Percentiles rank a stretch among this genome's conserved stretches.
phyloP scores from a whole-genome alignment of 768 basidiomycete genomes.

The Aureoboletus auriporus region DNA sequence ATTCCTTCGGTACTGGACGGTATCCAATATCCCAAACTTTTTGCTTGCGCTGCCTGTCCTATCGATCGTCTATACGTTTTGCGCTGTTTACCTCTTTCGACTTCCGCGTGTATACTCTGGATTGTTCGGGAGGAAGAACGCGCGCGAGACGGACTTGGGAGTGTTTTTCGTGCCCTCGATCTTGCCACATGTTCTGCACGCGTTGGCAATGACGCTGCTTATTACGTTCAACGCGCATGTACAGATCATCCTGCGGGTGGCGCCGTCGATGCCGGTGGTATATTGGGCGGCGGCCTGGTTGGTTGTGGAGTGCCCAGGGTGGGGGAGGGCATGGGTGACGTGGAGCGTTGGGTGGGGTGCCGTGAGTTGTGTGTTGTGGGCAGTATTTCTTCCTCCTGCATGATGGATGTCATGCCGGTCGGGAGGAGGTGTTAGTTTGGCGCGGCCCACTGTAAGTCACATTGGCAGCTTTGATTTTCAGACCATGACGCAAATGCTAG shows the following conservation, averaged over 20 bases:
- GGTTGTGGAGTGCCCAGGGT: slow-evolving; percentile 42
- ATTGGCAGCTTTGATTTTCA: too few relatives aligned
- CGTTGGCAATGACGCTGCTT: slow-evolving; percentile 54
- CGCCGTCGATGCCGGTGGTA: slow-evolving; percentile 68
- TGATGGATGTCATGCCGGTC: slow-evolving; percentile 28
- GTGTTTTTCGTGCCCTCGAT: slow-evolving; percentile 39
- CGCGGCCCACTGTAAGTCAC: too few relatives aligned
- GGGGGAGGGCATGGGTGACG: slow-evolving; percentile 60
- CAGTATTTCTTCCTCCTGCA: slow-evolving; percentile 87
- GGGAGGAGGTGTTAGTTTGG: too few relatives aligned
- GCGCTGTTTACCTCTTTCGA: slow-evolving; percentile 21
- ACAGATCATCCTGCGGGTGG: slow-evolving; percentile 80
- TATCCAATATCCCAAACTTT: slow-evolving; percentile 84
- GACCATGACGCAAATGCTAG: too few relatives aligned
- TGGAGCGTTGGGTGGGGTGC: slow-evolving; percentile 82
- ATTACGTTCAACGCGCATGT: slow-evolving; percentile 80
- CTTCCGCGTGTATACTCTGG: slow-evolving; percentile 4
- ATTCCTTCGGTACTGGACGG: slow-evolving; percentile 82
- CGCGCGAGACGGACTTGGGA: slow-evolving; percentile 1
- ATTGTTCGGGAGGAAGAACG: neutral
- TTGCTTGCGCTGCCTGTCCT: slow-evolving; percentile 73
- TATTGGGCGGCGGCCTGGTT: slow-evolving; percentile 87
- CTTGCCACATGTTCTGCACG: slow-evolving; percentile 74
- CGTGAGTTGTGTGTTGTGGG: slow-evolving; percentile 72
- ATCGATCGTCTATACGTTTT: slow-evolving; percentile 37